Evolutionary conservation across 768 basidiomycete species (phyloP).

Genomic region (Dioszegia hungarica): DNA sequence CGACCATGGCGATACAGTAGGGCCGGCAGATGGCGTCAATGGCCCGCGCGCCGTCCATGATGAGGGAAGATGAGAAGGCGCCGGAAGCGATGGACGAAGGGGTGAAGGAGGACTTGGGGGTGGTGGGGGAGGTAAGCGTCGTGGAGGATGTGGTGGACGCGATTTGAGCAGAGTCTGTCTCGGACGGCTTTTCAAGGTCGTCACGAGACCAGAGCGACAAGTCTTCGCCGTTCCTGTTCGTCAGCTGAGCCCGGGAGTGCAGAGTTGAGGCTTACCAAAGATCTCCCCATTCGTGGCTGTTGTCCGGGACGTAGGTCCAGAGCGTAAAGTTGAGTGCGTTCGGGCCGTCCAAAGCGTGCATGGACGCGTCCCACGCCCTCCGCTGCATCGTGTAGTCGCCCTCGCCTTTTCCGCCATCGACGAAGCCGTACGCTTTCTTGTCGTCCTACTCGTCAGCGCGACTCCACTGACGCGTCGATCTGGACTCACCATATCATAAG

Average conservation of each 20-base stretch:
- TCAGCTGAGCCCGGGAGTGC: background rate
- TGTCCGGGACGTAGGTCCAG: slow-evolving; percentile 57
- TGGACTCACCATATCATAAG: slow-evolving; percentile 42
- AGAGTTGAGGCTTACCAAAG: slow-evolving; percentile 58
- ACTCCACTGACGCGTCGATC: background rate
- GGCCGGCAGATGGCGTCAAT: slow-evolving; percentile 79
- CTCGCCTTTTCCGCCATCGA: slow-evolving; percentile 58
- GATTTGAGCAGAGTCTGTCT: background rate
- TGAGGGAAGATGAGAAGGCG: slow-evolving; percentile 52
- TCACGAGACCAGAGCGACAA: slow-evolving; percentile 79
- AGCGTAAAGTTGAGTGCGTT: slow-evolving; percentile 51
- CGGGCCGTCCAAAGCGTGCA: slow-evolving; percentile 51
- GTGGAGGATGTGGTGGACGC: slow-evolving; percentile 7
- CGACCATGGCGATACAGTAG: slow-evolving; percentile 71
- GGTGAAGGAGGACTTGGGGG: slow-evolving; percentile 5
- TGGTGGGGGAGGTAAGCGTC: slow-evolving; percentile 6
- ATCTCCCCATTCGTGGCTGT: slow-evolving; percentile 84
- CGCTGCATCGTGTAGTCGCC: slow-evolving; percentile 76
- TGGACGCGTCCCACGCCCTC: slow-evolving; percentile 57
- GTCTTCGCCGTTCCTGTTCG: slow-evolving; percentile 72
- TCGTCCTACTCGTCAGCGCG: slow-evolving; percentile 55
- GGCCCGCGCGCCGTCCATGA: slow-evolving; percentile 81
- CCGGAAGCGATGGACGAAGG: slow-evolving; percentile 26
- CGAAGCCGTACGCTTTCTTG: slow-evolving; percentile 74
- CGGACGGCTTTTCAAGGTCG: slow-evolving; percentile 51